phyloP scores from a whole-genome alignment of 768 basidiomycete genomes.

The Tricholomella constricta region DNA sequence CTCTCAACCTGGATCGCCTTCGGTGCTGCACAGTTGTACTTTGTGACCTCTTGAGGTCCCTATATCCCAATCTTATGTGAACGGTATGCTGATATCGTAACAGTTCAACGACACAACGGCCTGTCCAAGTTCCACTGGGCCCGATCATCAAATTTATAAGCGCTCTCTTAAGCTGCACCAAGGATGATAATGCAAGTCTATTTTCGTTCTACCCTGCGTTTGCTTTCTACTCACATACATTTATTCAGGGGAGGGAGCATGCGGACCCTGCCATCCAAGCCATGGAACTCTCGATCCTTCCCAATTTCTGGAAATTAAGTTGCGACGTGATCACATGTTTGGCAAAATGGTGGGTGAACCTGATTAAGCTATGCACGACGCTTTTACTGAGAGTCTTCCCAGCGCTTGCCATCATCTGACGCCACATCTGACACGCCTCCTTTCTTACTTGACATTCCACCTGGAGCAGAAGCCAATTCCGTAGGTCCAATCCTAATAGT shows the following conservation, averaged over 20 bases:
- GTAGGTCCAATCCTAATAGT: constrained; percentile 38
- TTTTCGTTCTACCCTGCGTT: neutral
- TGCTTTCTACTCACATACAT: neutral
- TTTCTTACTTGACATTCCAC: constrained; percentile 55
- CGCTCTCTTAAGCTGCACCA: constrained; percentile 50
- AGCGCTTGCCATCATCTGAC: constrained; percentile 59
- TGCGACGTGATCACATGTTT: constrained; percentile 54
- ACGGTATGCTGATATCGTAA: constrained; percentile 6
- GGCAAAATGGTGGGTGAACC: constrained; percentile 45
- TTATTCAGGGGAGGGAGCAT: constrained; percentile 45
- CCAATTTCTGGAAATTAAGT: constrained; percentile 53
- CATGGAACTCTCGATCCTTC: constrained; percentile 56
- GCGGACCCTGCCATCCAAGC: constrained; percentile 51
- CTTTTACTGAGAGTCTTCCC: constrained; percentile 1
- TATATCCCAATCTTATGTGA: neutral
- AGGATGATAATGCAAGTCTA: constrained; percentile 44
- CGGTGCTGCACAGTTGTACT: constrained; percentile 54
- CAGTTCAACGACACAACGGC: constrained; percentile 59
- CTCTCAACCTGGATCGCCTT: constrained; percentile 64
- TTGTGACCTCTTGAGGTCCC: constrained; percentile 56
- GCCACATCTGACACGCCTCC: constrained; percentile 55
- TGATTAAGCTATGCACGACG: neutral
- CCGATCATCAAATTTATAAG: constrained; percentile 52
- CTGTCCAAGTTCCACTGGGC: constrained; percentile 73
- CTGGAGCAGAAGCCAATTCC: constrained; percentile 55